Conservation (phyloP, 2,329 filamentous ascomycete genomes). For the Akanthomyces dipterigenus region DNA sequence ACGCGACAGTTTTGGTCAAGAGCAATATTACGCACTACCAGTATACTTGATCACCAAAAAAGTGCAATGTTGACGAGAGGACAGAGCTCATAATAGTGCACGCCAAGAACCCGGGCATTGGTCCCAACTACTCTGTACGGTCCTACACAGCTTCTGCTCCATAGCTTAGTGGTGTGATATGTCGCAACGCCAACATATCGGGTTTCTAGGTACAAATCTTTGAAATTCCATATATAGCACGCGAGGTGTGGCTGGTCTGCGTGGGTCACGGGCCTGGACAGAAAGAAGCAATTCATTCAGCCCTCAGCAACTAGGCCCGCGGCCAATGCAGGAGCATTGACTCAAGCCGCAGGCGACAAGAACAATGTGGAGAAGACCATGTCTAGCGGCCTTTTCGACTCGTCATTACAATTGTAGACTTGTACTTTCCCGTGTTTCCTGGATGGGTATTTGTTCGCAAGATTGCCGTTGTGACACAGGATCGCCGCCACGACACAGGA, state of each 20-base stretch:
- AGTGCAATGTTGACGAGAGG: too few species aligned
- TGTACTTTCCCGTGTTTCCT: background rate
- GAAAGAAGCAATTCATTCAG: background rate
- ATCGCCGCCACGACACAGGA: background rate
- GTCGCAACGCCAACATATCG: background rate
- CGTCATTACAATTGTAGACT: background rate
- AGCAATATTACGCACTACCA: too few species aligned
- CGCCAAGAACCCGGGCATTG: too few species aligned
- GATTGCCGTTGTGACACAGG: background rate
- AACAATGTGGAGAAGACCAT: background rate
- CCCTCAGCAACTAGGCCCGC: background rate
- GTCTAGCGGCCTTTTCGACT: background rate
- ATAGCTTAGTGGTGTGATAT: too few species aligned
- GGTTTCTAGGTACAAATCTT: background rate
- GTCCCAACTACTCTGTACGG: too few species aligned
- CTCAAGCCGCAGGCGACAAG: background rate
- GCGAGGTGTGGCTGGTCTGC: background rate
- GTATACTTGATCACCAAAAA: too few species aligned
- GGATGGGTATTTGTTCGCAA: background rate
- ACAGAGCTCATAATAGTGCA: too few species aligned
- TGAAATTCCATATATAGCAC: background rate
- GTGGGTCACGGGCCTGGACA: too few species aligned
- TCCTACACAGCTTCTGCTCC: too few species aligned
- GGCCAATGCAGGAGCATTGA: background rate
- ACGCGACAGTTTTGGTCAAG: too few species aligned